phyloP scores from a whole-genome alignment of 2,329 filamentous ascomycete genomes.

The Colletotrichum trifolii region DNA sequence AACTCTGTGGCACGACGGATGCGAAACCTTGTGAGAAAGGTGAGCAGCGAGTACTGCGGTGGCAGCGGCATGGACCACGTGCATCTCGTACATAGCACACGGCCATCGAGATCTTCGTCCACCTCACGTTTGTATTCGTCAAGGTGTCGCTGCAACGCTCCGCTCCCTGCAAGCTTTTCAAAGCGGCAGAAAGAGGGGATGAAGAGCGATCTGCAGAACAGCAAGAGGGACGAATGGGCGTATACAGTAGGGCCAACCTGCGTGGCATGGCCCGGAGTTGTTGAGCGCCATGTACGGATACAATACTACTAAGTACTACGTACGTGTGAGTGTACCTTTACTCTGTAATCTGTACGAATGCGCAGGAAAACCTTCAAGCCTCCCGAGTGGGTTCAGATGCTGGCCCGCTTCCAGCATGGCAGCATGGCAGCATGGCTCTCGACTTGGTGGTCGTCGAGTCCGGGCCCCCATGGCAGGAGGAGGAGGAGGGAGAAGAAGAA shows the following conservation, averaged over 20 bases:
- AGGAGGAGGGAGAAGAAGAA: no score
- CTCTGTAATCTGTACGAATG: no score
- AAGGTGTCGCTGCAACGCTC: neutral
- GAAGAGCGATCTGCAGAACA: constrained; percentile 22
- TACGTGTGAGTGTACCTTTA: no score
- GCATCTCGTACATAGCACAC: neutral
- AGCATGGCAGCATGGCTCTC: neutral
- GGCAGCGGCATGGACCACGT: no score
- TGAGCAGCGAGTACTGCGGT: no score
- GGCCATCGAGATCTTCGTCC: constrained; percentile 10
- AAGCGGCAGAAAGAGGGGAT: constrained; percentile 19
- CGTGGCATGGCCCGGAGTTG: constrained; percentile 18
- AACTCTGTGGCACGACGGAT: no score
- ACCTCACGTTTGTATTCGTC: neutral
- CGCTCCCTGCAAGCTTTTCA: constrained; percentile 19
- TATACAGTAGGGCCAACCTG: neutral
- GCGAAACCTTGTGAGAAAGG: no score
- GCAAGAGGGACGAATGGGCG: neutral
- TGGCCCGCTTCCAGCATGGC: constrained; percentile 1
- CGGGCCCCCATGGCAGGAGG: no score
- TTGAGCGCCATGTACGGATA: neutral
- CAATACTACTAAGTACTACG: no score
- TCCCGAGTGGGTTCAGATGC: constrained; percentile 7
- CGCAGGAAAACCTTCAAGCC: neutral
- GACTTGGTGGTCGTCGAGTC: neutral